Conservation (phyloP, 495 filamentous ascomycete genomes). For the Bathelium albidoporum region DNA sequence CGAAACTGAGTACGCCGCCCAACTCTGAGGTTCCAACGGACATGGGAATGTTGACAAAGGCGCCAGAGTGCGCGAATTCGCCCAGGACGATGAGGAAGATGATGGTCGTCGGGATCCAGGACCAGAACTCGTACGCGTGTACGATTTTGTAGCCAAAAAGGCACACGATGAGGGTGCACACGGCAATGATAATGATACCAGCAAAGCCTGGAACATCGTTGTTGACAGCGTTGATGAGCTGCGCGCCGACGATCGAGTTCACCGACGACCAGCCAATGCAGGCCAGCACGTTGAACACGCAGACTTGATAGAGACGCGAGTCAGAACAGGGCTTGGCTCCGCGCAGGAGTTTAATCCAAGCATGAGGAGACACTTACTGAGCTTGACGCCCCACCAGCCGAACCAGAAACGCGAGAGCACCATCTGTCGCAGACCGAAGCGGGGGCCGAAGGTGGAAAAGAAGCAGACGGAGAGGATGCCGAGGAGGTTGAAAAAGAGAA, state of each 20-base stretch:
- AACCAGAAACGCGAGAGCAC: conserved; percentile 77
- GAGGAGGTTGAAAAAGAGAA: conserved; percentile 70
- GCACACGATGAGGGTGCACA: conserved; percentile 59
- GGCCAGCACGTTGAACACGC: conserved; percentile 63
- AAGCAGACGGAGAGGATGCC: conserved; percentile 65
- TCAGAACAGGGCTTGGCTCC: conserved; percentile 2
- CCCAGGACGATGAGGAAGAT: conserved; percentile 71
- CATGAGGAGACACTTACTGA: conserved; percentile 43
- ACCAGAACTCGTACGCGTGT: conserved; percentile 70
- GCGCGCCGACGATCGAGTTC: conserved; percentile 74
- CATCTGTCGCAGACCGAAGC: conserved; percentile 76
- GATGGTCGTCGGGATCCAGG: conserved; percentile 67
- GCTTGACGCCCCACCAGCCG: conserved; percentile 60
- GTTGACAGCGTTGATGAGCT: conserved; percentile 72
- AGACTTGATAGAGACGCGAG: conserved; percentile 38
- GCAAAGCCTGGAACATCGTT: conserved; percentile 57
- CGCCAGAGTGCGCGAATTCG: conserved; percentile 62
- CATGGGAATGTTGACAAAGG: conserved; percentile 60
- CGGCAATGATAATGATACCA: conserved; percentile 66
- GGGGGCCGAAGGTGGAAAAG: conserved; percentile 70
- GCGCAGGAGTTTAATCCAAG: background rate
- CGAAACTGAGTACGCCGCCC: conserved; percentile 59
- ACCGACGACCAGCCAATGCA: conserved; percentile 69
- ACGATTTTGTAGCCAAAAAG: conserved; percentile 73
- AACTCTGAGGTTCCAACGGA: conserved; percentile 49